A percentile compares a stretch with the other conserved stretches of the same genome.
phyloP scores from a whole-genome alignment of 805 yeast species.

The Blastobotrys americana region DNA sequence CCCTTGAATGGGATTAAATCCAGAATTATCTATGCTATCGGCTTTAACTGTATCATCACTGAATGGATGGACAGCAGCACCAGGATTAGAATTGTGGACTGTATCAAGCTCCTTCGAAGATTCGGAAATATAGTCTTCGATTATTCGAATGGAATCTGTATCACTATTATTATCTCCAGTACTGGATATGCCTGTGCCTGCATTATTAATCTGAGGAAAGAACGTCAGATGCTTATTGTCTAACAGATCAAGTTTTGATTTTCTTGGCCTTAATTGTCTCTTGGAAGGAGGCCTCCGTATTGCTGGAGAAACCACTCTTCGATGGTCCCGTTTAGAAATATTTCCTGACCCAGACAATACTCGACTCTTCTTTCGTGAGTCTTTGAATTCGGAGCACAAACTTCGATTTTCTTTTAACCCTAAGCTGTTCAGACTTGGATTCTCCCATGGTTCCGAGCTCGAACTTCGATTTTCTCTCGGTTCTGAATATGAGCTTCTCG shows the following conservation, averaged over 20 bases:
- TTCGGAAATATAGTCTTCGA: slow-evolving; percentile 26
- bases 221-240: slow-evolving; percentile 35
- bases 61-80: not conserved
- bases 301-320: slow-evolving; percentile 1
- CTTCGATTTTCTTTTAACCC: no score
- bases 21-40: no score
- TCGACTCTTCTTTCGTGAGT: not conserved
- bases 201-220: slow-evolving; percentile 21
- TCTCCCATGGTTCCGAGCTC: no score
- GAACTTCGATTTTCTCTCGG: no score
- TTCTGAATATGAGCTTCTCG: no score
- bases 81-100: not conserved
- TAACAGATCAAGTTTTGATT: slow-evolving; percentile 35
- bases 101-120: not conserved
- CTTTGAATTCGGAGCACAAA: no score
- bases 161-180: slow-evolving; percentile 4
- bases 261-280: slow-evolving; percentile 8
- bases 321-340: slow-evolving; percentile 6
- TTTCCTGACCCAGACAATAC: not conserved
- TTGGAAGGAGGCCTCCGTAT: slow-evolving; percentile 2
- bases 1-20: no score
- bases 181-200: no score
- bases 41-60: no score
- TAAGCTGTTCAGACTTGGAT: no score
- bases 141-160: slow-evolving; percentile 17